A percentile compares a stretch with the other conserved stretches of the same genome.
These are phyloP conservation scores for Castanea mollissima DNA, from an alignment of 306 rosid genomes.

Conservation along the genomic window DNA sequence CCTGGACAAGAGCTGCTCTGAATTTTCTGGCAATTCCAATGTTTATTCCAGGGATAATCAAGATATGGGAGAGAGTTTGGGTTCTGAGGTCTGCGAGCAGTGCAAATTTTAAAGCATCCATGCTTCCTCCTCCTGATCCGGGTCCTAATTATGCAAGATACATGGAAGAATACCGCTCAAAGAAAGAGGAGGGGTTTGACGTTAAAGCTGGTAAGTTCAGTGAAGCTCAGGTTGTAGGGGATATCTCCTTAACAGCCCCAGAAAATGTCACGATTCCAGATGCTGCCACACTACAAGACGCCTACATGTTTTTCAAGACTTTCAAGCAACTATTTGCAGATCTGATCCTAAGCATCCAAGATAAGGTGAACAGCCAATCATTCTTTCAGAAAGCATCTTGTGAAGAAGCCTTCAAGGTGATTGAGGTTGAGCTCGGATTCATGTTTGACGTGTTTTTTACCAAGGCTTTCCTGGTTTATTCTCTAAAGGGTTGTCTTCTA, in stretches of 20 bases:
- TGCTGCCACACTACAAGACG: background rate
- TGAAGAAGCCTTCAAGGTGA: conserved; percentile 29
- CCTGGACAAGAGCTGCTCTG: conserved; percentile 5
- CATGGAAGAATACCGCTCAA: conserved; percentile 24
- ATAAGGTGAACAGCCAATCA: conserved; percentile 13
- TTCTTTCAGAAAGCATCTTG: conserved; percentile 16
- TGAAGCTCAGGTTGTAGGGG: background rate
- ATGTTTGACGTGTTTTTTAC: conserved; percentile 45
- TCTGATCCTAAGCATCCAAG: conserved; percentile 36
- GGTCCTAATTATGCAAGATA: conserved; percentile 32
- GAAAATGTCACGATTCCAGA: conserved; percentile 1
- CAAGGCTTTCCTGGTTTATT: conserved; percentile 28
- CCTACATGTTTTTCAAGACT: conserved; percentile 25
- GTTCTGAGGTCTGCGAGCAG: conserved; percentile 36
- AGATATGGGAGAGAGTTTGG: conserved; percentile 39
- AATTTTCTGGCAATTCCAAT: conserved; percentile 24
- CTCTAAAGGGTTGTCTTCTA: conserved; percentile 8
- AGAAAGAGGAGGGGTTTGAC: conserved; percentile 14
- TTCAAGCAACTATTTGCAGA: conserved; percentile 41
- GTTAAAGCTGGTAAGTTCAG: conserved; percentile 17
- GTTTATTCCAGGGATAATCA: conserved; percentile 24
- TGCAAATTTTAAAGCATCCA: conserved; percentile 32
- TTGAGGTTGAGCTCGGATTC: conserved; percentile 54
- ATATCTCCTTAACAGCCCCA: background rate
- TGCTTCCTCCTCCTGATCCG: conserved; percentile 33